These are phyloP conservation scores for Trichopus zeylanicus DNA, from an alignment of 116 monocot genomes.

Conservation along the genomic window DNA sequence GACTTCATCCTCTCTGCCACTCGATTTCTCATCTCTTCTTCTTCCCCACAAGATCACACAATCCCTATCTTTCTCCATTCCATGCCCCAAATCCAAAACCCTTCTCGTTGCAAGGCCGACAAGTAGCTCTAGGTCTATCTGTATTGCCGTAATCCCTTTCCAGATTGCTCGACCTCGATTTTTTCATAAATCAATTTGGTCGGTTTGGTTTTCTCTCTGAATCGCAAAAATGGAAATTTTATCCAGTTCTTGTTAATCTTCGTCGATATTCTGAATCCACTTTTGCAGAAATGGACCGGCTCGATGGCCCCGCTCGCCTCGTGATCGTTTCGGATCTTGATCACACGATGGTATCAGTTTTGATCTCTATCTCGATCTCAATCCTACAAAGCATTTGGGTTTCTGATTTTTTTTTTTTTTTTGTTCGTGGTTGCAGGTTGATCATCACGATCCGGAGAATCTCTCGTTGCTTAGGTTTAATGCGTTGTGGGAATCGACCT, in stretches of 20 bases:
- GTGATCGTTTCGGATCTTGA: conserved; percentile 96
- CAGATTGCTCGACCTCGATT: no score
- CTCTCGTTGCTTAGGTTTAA: conserved; percentile 74
- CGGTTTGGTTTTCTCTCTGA: no score
- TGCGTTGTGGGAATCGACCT: conserved; percentile 77
- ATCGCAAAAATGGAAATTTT: no score
- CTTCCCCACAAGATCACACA: not conserved
- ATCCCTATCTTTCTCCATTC: not conserved
- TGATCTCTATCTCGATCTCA: not conserved
- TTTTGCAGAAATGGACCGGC: conserved; percentile 44
- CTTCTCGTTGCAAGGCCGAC: no score
- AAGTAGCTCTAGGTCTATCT: no score
- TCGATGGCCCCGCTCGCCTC: conserved; percentile 48
- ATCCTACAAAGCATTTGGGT: not conserved
- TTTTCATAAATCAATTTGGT: no score
- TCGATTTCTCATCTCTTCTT: not conserved
- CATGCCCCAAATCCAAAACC: no score
- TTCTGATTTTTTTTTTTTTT: not conserved
- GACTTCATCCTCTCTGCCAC: not conserved
- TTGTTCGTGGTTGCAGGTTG: conserved; percentile 41
- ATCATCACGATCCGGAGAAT: conserved; percentile 75
- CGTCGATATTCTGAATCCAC: no score
- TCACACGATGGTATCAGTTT: conserved; percentile 77
- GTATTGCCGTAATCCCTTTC: no score
- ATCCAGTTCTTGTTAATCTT: no score